Evolutionary conservation across 371 early-diverging fungal genomes (phyloP), one percentile per base, ranked within the genome.

Genomic region (Mucor piriformis): DNA sequence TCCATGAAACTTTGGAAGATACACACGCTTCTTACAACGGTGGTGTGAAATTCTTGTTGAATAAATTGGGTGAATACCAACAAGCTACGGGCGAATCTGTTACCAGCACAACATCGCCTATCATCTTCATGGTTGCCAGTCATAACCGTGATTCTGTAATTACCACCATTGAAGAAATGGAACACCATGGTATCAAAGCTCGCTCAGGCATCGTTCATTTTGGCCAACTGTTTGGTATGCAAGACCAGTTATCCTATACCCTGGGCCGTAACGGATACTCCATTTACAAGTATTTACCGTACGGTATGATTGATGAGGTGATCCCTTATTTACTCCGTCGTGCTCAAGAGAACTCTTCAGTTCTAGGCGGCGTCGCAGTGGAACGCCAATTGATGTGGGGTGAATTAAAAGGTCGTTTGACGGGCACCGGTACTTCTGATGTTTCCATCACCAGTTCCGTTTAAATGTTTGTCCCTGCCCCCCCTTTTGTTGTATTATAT

Each of bases 261-360:
- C 76, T 96, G 40, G 95, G 92, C 40, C 81, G 81, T 51, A 69
- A 86, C 40, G 94, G 92, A 10, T 93, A 87, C 63, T 79, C 78
- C 43, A 89, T 88, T 54, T 94, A 88, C 85, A 95, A 97, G 84
- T 96, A 95, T 71, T 81, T 97, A 24, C 95, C 97, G 4, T 96
- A 95, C 66, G 97, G 97, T 34, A 71, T 62, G 71, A 73, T 83
- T 33, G 80, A 88, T 24, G 95, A 95, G 63, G 93, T 95, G 21
- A 90, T 97, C 61, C 97, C 97, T 8, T 98, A 95, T 74, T 79
- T 98, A 61, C 81, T 95, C 48, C 88, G 98, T 46, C 88, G 98
- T 49, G 97, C 96, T 25, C 95, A 96, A 77, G 99, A 98, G 76
- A 98, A 98, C 73, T 84, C 88, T 4, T 83, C 93, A 11, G 85